Evolutionary conservation across 2,329 filamentous ascomycete genomes (phyloP), one percentile per base, ranked within the genome.

Genomic region (Neurospora sp.): DNA sequence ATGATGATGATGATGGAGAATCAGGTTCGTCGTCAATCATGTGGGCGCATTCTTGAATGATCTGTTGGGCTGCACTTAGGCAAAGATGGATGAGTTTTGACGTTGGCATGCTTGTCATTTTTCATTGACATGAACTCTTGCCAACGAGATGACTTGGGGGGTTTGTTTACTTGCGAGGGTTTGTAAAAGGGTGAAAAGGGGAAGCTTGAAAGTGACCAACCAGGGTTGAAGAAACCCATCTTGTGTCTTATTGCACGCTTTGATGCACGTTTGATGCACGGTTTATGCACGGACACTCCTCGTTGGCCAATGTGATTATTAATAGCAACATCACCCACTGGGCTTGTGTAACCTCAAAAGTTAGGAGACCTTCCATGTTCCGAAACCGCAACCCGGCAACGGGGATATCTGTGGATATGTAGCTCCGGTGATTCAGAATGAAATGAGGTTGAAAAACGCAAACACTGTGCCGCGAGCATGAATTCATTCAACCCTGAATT

Each of bases 61-160:
- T 76, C 17, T 71, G 71, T n/a, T 71, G 46, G 7, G 70, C 73
- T 9, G 74, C 73, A 7, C 69, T 52, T 2, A 70, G 67, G 46
- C 72, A 74, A 15, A 46, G 72, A 7, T 17, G 7, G 52, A 62
- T 28, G 13, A 62, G 52, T 62, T 62, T 62, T 33, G 23, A 17
- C 28, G 13, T 62, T 28, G 52, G 15, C 7, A 28, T 33, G 23
- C 15, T 10, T 62, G 13, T 62, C 52, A 62, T 62, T 36, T 62
- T 17, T 17, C 10, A 17, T 33, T 13, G 46, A 17, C 19, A 52
- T 52, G 43, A 15, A 8, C 11, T 62, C 11, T 62, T 52, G 23
- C 7, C 8, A 36, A 36, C 15, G 28, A 33, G 52, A 62, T 62
- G 52, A 5, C 7, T 28, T 28, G 23, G 23, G 23, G 23, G 10